These are phyloP conservation scores for Lineolata rhizophorae DNA, from an alignment of 495 filamentous ascomycete genomes.

Conservation along the genomic window DNA sequence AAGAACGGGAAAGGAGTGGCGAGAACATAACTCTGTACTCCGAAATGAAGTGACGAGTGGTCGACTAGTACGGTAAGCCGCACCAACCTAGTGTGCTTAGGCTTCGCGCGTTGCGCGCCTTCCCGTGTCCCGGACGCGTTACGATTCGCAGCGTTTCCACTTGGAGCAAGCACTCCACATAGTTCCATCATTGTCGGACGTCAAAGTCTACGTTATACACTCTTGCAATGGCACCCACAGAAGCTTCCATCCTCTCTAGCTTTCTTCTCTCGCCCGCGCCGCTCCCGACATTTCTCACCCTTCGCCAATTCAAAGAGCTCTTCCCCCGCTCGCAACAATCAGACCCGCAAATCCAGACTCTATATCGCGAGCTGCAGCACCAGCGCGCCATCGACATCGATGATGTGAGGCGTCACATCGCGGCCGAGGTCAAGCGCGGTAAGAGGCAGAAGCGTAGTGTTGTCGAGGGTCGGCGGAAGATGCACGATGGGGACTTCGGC, in stretches of 20 bases:
- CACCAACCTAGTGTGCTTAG: background rate
- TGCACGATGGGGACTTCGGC: constrained; percentile 28
- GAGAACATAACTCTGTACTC: too few relatives aligned
- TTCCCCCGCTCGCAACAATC: constrained; percentile 49
- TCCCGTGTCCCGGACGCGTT: too few relatives aligned
- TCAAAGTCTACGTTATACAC: background rate
- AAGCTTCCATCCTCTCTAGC: constrained; percentile 47
- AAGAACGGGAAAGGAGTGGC: too few relatives aligned
- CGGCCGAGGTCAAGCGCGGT: constrained; percentile 38
- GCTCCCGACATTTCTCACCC: constrained; percentile 45
- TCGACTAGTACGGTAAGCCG: too few relatives aligned
- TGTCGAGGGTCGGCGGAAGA: constrained; percentile 28
- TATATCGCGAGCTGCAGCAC: constrained; percentile 65
- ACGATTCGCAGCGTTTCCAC: background rate
- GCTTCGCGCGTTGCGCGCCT: background rate
- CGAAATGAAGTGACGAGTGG: too few relatives aligned
- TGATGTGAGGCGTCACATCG: constrained; percentile 43
- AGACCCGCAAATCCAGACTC: constrained; percentile 44
- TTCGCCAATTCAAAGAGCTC: constrained; percentile 51
- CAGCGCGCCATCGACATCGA: constrained; percentile 48
- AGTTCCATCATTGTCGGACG: background rate
- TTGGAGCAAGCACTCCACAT: background rate
- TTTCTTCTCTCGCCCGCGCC: constrained; percentile 60
- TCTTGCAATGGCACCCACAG: constrained; percentile 41
- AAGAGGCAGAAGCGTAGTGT: constrained; percentile 39